phyloP scores from a whole-genome alignment of 2,329 filamentous ascomycete species.

The Pyrenochaeta sp. region DNA sequence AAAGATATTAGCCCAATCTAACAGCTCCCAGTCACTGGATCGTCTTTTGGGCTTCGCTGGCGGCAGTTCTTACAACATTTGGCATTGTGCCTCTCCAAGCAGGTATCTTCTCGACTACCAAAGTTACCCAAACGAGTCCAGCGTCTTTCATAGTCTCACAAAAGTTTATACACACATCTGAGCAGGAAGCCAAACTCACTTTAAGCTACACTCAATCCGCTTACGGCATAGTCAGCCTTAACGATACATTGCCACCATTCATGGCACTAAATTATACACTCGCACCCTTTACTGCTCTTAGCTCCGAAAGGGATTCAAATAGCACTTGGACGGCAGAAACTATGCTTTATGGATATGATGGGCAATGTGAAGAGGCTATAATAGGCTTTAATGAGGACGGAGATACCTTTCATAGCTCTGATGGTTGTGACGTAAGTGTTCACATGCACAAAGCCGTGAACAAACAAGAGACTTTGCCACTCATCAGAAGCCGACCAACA shows the following conservation, averaged over 20 bases:
- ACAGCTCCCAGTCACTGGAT: slow-evolving; percentile 57
- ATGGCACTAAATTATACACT: slow-evolving; percentile 53
- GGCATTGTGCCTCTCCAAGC: slow-evolving; percentile 62
- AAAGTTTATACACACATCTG: slow-evolving; percentile 25
- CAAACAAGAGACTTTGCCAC: too few relatives aligned
- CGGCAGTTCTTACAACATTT: slow-evolving; percentile 62
- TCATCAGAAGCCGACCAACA: too few relatives aligned
- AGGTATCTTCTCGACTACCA: slow-evolving; percentile 54
- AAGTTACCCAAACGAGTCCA: slow-evolving; percentile 7
- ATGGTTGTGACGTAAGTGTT: too few relatives aligned
- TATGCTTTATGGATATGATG: slow-evolving; percentile 36
- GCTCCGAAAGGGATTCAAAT: slow-evolving; percentile 18
- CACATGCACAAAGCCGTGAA: too few relatives aligned
- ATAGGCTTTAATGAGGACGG: too few relatives aligned
- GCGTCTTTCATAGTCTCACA: slow-evolving; percentile 19
- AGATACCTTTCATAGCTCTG: too few relatives aligned
- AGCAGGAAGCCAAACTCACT: slow-evolving; percentile 43
- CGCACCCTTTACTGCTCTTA: slow-evolving; percentile 47
- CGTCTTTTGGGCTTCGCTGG: slow-evolving; percentile 56
- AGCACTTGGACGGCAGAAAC: slow-evolving; percentile 30
- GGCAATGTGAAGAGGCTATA: slow-evolving; percentile 38
- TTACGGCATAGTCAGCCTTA: slow-evolving; percentile 57
- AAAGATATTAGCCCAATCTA: neutral
- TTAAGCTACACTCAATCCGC: slow-evolving; percentile 52
- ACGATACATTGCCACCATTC: slow-evolving; percentile 54